Evolutionary conservation across 2,329 filamentous ascomycete species (phyloP).

Genomic region (Fusarium mundagurra): DNA sequence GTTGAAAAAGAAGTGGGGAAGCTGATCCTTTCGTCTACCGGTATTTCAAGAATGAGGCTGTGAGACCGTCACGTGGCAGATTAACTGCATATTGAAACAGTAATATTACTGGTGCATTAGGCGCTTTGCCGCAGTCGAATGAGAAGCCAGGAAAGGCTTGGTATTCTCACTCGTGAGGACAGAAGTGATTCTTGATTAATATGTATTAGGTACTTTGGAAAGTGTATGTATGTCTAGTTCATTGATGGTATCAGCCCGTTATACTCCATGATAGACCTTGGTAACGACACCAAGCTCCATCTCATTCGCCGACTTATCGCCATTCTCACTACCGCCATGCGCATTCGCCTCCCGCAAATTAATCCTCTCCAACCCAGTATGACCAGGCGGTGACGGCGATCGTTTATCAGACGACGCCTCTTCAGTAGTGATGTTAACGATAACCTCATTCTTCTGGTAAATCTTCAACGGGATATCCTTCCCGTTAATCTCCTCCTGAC

Average conservation of each 20-base stretch:
- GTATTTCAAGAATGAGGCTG: too few species aligned
- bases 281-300: constrained; percentile 40
- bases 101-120: too few species aligned
- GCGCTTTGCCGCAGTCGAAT: too few species aligned
- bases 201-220: background rate
- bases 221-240: background rate
- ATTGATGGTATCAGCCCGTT: background rate
- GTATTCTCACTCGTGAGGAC: too few species aligned
- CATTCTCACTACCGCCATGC: constrained; percentile 6
- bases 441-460: constrained; percentile 49
- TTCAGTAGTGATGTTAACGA: constrained; percentile 41
- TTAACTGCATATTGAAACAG: too few species aligned
- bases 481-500: constrained; percentile 52
- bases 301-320: constrained; percentile 21
- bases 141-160: too few species aligned
- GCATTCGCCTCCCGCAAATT: background rate
- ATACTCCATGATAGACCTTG: constrained; percentile 41
- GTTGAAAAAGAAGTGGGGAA: too few species aligned
- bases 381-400: background rate
- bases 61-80: too few species aligned
- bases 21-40: fast-evolving
- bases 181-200: background rate
- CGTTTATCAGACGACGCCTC: background rate
- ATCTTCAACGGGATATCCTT: constrained; percentile 49
- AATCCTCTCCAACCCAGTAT: background rate